Conservation (phyloP, 148 eudicot genomes). For the Fallopia convolvulus region DNA sequence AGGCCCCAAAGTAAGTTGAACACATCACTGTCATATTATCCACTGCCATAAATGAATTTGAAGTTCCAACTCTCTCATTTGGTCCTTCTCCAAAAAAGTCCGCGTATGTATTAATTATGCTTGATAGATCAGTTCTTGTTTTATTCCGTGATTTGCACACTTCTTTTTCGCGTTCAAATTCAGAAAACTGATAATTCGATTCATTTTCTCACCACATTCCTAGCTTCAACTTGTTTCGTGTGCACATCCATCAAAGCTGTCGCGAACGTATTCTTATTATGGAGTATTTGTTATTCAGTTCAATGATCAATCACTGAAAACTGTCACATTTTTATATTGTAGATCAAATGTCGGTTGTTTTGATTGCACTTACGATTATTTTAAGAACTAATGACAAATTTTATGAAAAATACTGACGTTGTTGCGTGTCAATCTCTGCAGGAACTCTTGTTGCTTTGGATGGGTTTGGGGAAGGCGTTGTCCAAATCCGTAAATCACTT, state of each 20-base stretch:
- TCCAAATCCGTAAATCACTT: not conserved
- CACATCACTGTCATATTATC: too few relatives aligned
- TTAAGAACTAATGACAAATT: not conserved
- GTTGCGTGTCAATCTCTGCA: conserved; percentile 2
- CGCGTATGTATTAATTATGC: too few relatives aligned
- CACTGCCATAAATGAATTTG: too few relatives aligned
- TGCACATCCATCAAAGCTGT: not conserved
- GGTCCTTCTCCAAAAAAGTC: too few relatives aligned
- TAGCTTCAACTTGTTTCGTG: not conserved
- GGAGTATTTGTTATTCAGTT: not conserved
- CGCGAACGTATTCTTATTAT: not conserved
- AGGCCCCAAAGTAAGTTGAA: not conserved
- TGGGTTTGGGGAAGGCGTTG: not conserved
- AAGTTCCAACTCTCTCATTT: too few relatives aligned
- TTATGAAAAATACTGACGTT: not conserved
- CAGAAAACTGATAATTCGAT: too few relatives aligned
- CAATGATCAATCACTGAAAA: not conserved
- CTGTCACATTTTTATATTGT: not conserved
- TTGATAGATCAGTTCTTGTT: too few relatives aligned
- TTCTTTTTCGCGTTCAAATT: too few relatives aligned
- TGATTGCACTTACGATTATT: not conserved
- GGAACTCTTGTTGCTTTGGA: not conserved
- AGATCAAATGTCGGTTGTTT: not conserved
- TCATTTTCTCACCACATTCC: not conserved
- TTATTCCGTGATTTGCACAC: too few relatives aligned